Percentiles rank a stretch among this genome's conserved stretches.
These are phyloP conservation scores for Ogataea nonfermentans DNA, from an alignment of 805 yeast genomes.

Conservation along the genomic window DNA sequence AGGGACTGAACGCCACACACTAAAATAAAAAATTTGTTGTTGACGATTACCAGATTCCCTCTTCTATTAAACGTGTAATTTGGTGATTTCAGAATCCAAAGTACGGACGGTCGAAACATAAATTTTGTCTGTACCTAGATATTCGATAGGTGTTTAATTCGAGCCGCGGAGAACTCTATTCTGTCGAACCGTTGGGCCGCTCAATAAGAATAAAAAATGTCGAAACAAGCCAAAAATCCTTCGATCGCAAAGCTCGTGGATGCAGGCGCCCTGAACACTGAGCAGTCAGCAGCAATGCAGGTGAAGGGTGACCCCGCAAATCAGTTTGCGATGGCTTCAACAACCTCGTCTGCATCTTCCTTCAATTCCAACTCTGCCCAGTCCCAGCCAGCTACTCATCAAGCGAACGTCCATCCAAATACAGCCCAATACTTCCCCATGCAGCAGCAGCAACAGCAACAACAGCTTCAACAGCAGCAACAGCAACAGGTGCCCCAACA, in stretches of 20 bases:
- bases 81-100: background rate
- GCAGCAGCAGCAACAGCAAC: conserved; percentile 10
- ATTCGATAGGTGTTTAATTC: too few relatives aligned
- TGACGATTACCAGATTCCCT: conserved; percentile 4
- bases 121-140: too few relatives aligned
- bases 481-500: conserved; percentile 20
- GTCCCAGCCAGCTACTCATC: conserved; percentile 15
- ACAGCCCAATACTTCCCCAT: conserved; percentile 21
- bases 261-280: conserved; percentile 2
- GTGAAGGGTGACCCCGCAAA: conserved; percentile 9
- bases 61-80: background rate
- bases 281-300: conserved; percentile 1
- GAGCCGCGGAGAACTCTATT: too few relatives aligned
- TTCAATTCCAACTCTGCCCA: conserved; percentile 11
- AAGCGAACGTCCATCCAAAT: conserved; percentile 13
- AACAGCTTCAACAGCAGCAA: conserved; percentile 9
- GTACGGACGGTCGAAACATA: background rate
- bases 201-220: conserved; percentile 7
- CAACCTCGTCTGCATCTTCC: conserved; percentile 10
- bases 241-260: conserved; percentile 17
- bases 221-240: conserved; percentile 11
- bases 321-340: conserved; percentile 11
- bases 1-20: conserved; percentile 7
- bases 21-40: conserved; percentile 8
- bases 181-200: conserved; percentile 4